Evolutionary conservation across 257 asterid genomes (phyloP).

Genomic region (Solanum bulbocastanum): DNA sequence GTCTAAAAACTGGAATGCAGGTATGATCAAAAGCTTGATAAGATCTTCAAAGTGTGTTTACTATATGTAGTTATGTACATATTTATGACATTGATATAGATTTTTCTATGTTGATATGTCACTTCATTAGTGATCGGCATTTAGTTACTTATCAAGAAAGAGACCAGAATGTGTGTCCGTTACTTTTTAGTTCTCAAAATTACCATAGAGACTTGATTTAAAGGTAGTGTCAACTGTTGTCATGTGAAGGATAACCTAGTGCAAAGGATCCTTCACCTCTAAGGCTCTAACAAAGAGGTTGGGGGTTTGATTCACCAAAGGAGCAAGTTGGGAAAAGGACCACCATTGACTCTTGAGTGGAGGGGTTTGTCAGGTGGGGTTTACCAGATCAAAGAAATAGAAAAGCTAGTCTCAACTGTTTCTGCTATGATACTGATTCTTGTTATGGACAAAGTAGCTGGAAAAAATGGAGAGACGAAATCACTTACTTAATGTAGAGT

Average conservation of each 20-base stretch:
- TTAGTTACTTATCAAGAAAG: background rate
- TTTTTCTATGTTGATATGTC: background rate
- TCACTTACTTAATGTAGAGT: background rate
- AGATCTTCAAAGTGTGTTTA: background rate
- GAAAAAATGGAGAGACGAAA: background rate
- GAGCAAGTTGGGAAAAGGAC: background rate
- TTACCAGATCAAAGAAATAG: background rate
- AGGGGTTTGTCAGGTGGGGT: background rate
- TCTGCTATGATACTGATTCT: background rate
- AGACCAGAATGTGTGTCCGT: background rate
- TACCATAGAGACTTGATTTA: background rate
- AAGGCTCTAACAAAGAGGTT: background rate
- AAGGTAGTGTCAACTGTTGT: background rate
- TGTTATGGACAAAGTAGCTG: background rate
- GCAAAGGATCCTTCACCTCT: background rate
- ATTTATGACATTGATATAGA: background rate
- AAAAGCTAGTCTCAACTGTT: background rate
- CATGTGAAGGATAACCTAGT: background rate
- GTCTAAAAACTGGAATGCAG: slow-evolving; percentile 82
- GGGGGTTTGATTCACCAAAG: background rate
- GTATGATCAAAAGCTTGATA: slow-evolving; percentile 16
- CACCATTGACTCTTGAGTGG: background rate
- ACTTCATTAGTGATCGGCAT: background rate
- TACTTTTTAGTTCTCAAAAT: background rate
- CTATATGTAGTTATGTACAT: background rate